Evolutionary conservation across 768 basidiomycete species (phyloP), one percentile per base, ranked within the genome.

Genomic region (Mycena metata): DNA sequence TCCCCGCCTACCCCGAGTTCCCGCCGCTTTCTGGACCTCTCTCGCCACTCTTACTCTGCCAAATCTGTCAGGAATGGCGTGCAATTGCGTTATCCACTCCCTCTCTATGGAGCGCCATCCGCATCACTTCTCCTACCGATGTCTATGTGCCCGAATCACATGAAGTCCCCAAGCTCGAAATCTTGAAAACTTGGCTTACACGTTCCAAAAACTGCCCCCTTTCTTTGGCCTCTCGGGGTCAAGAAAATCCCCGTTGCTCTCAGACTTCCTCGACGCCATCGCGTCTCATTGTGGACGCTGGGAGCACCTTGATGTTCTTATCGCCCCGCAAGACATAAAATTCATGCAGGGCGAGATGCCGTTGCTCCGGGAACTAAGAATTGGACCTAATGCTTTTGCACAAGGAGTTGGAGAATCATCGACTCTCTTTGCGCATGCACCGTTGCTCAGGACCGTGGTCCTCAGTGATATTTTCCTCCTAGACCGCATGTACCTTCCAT

Each of bases 61-160:
- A 16, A 12, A 51, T 63, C 10, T 63, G 42, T 21, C 50, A 42
- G 16, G n/a, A 21, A n/a, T 63, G 61, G 61, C 61, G 52, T 3
- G 9, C n/a, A 13, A 55, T 63, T 35, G 52, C 61, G 4, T 30
- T 63, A 24, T 63, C 61, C 41, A 54, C 52, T 2, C 51, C 61
- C 9, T 10, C 51, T 2, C 52, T 63, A 8, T 63, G 61, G 61
- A 12, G 42, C 1, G 26, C 52, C 8, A 46, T 63, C 30, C 15
- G 13, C 11, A 21, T 63, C 0, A 30, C 33, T 9, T 0, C 36
- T n/a, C 6, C 30, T 8, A 7, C 1, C 10, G 21, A 24, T 24
- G 6, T 3, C 30, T 3, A 30, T 30, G 30, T 6, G 12, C 16
- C 12, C 8, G n/a, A 23, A 17, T 3, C 30, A 30, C 30, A 11